Percentiles rank a stretch among this genome's conserved stretches.
phyloP scores from a whole-genome alignment of 176 grass and related monocot species.

The Urochloa ruziziensis region DNA sequence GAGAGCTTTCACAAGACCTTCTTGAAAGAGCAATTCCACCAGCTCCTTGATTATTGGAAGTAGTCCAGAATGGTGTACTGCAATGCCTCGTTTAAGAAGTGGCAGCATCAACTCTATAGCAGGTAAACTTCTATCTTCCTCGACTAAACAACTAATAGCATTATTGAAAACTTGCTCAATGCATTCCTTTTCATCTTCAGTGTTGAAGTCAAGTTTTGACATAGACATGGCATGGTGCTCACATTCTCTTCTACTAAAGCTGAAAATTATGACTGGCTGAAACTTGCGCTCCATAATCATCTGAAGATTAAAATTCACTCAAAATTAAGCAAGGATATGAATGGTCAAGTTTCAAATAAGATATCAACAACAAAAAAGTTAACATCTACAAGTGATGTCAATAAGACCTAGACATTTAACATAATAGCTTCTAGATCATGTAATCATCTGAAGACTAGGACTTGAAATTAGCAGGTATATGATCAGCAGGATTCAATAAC shows the following conservation, averaged over 20 bases:
- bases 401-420: background rate
- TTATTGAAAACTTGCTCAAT: conserved; percentile 80
- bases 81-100: conserved; percentile 91
- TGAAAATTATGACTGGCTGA: conserved; percentile 97
- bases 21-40: conserved; percentile 97
- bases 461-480: conserved; percentile 8
- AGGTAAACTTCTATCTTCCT: conserved; percentile 92
- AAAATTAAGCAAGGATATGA: conserved; percentile 29
- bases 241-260: conserved; percentile 97
- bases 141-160: conserved; percentile 68
- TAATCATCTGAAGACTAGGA: conserved; percentile 63
- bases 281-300: conserved; percentile 99
- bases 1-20: conserved; percentile 99
- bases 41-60: conserved; percentile 99
- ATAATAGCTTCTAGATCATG: background rate
- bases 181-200: conserved; percentile 81
- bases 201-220: conserved; percentile 98
- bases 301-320: conserved; percentile 41
- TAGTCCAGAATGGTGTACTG: conserved; percentile 97
- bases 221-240: conserved; percentile 97
- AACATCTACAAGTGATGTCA: conserved; percentile 5
- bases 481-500: conserved; percentile 12
- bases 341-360: background rate
- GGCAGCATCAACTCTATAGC: conserved; percentile 99
- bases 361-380: conserved; percentile 18